Base-by-base conservation (phyloP, 176 grass and related monocot genomes). In the Metroxylon sagu region DNA sequence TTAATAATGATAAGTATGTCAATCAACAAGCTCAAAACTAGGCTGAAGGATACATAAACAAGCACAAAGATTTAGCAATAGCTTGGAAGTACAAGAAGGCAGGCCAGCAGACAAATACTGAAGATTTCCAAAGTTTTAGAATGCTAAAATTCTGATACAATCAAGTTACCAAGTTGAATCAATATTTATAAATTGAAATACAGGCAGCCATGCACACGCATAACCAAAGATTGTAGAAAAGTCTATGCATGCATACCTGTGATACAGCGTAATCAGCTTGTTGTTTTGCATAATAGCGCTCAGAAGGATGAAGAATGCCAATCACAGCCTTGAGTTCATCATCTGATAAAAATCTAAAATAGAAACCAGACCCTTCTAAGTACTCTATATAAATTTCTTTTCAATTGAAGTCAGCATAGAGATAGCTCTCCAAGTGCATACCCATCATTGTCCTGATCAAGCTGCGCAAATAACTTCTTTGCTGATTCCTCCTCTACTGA, bases 361-460 rank as follows among this genome's bases (percentile, higher is more conserved):
- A 69, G 17, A 21, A 57, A 57, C 0, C 65, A 77, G 18, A 28
- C 54, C 8, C 35, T 28, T 7, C 18, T 26, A 48, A 59, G 15
- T 63, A 67, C 43, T 21, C 16, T 16, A 31, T 25, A 18, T 26
- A 29, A n/a, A 53, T 43, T 14, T 12, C 35, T 43, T 29, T 43
- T 43, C 35, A 43, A 43, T 43, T 10, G 12, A 43, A 43, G 35
- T 43, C 16, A 26, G 18, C 18, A 50, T 18, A 7, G 25, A 43
- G 5, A 70, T 18, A 56, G 48, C 16, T 19, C 26, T 66, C 49
- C 52, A 65, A 3, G 63, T 25, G 16, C 59, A 64, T 88, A 88
- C 87, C 87, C 73, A 6, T 98, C 84, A 75, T 57, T 85, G 65
- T 92, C 77, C 71, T 43, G 64, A 72, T 98, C 93, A 85, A 98